Evolutionary conservation across 2,329 filamentous ascomycete genomes (phyloP), one percentile per base, ranked within the genome.

Genomic region (Colletotrichum sansevieriae): DNA sequence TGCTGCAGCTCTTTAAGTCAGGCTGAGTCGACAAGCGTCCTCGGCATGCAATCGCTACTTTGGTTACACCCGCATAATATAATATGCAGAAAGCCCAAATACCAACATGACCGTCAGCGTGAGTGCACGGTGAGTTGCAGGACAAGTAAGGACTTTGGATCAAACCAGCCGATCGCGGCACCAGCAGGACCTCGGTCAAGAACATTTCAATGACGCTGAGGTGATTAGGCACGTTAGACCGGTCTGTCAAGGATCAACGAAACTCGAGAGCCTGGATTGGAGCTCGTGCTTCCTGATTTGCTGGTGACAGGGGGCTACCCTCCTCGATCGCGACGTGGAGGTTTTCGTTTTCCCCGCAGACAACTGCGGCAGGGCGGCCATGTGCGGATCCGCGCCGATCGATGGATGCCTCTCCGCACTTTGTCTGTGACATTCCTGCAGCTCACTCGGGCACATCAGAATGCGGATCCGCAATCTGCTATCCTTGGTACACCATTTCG

Each of bases 331-430:
- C 46, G 37, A 35, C 47, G 37, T 18, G 47, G 54, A 44, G 37
- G 59, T 62, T 62, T 62, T 20, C 37, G 33, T 54, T 4, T 62
- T 62, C 59, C 59, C 59, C 59, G 59, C 59, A 62, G 44, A 15
- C 22, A 47, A 47, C 59, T 15, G 39, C 47, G 47, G 59, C 20
- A 43, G 20, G 46, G 41, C 59, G 59, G 35, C 25, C 25, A 54
- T 43, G 9, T 43, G 47, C 57, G 59, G 59, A 52, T 44, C 41
- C 56, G 59, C 47, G 37, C 52, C 52, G 35, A 55, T 6, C 35
- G 35, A 22, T 13, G 52, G 29, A 20, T 35, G 15, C n/a, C 56
- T 47, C 56, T 47, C 56, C 29, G 56, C 41, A 47, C 41, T 47
- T 47, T 35, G 41, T 18, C 43, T 59, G 56, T 25, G n/a, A 39